Evolutionary conservation across 2,329 filamentous ascomycete species (phyloP).

Genomic region (Aspergillaceae sp.): DNA sequence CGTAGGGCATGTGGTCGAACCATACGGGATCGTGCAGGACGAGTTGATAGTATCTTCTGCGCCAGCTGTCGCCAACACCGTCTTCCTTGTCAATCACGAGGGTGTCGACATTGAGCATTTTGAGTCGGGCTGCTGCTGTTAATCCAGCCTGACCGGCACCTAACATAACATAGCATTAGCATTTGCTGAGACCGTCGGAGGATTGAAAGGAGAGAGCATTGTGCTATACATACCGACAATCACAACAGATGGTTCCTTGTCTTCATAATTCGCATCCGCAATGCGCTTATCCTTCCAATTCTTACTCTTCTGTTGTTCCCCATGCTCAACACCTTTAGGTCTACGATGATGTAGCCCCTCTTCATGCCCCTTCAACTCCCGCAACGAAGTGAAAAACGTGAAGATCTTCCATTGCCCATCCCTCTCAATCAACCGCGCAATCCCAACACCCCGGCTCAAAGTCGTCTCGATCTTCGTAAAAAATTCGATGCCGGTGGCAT

Average conservation of each 20-base stretch:
- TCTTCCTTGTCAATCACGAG: conserved; percentile 53
- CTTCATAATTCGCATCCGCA: conserved; percentile 42
- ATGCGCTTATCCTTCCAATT: conserved; percentile 54
- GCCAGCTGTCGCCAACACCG: conserved; percentile 57
- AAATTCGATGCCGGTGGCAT: conserved; percentile 47
- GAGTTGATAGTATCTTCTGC: conserved; percentile 54
- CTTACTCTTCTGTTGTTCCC: conserved; percentile 42
- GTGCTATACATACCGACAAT: conserved; percentile 46
- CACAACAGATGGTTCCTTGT: conserved; percentile 50
- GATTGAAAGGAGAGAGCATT: background rate
- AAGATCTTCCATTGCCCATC: conserved; percentile 52
- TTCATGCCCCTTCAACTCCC: conserved; percentile 47
- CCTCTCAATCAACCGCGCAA: conserved; percentile 43
- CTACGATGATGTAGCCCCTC: conserved; percentile 43
- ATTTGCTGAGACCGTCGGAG: too few relatives aligned
- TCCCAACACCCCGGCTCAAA: conserved; percentile 48
- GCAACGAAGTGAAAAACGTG: conserved; percentile 54
- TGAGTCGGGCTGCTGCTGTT: conserved; percentile 49
- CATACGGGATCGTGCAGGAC: conserved; percentile 61
- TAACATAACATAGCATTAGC: conserved; percentile 9
- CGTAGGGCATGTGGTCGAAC: conserved; percentile 50
- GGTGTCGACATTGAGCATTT: conserved; percentile 48
- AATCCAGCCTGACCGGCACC: conserved; percentile 56
- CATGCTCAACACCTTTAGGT: conserved; percentile 50
- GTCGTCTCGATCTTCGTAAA: conserved; percentile 49